A percentile compares a stretch with the other conserved stretches of the same genome.
Conservation (phyloP, 2,329 filamentous ascomycete species). For the Botrytis elliptica region DNA sequence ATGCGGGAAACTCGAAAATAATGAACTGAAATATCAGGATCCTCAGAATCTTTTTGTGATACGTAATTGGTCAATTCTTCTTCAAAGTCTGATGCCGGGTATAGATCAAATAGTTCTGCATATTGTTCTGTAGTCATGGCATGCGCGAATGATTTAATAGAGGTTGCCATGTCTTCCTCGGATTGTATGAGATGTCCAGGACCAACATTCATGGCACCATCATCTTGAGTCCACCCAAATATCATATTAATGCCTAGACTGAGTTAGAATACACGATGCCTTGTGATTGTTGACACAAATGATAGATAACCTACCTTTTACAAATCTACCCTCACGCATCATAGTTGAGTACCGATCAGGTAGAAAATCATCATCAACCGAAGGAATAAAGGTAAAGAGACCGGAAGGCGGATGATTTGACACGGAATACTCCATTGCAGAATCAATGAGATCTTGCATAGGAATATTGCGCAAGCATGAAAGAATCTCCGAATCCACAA, state of each 20-base stretch:
- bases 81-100: neutral
- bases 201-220: slow-evolving; percentile 16
- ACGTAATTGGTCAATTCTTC: neutral
- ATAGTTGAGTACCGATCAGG: neutral
- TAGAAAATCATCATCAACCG: slow-evolving; percentile 11
- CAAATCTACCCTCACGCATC: slow-evolving; percentile 6
- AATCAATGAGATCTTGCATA: slow-evolving; percentile 13
- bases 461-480: neutral
- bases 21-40: slow-evolving; percentile 10
- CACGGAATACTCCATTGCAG: slow-evolving; percentile 21
- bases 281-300: neutral
- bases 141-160: neutral
- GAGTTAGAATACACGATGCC: neutral
- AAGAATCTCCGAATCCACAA: neutral
- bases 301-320: neutral
- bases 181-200: neutral
- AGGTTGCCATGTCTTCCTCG: neutral
- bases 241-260: slow-evolving; percentile 11
- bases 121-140: neutral
- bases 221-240: slow-evolving; percentile 19
- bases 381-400: slow-evolving; percentile 20
- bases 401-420: slow-evolving; percentile 11
- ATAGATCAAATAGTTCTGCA: neutral
- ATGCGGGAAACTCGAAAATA: slow-evolving; percentile 14
- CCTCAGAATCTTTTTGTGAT: neutral